Percentiles rank a stretch among this genome's conserved stretches.
These are phyloP conservation scores for Pilaira anomala DNA, from an alignment of 192 early-diverging fungal genomes.

Conservation along the genomic window DNA sequence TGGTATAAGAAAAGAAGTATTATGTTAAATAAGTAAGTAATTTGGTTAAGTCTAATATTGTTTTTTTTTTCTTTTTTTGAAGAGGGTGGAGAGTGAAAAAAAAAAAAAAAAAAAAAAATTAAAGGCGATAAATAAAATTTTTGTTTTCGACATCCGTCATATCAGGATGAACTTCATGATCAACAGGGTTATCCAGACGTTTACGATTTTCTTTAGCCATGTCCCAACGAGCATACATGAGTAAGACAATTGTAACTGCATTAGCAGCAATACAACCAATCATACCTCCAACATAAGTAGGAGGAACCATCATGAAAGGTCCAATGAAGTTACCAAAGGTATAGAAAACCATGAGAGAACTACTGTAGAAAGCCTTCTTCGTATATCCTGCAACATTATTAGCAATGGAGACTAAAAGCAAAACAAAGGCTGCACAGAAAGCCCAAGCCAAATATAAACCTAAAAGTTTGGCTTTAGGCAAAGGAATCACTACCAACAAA, in stretches of 20 bases:
- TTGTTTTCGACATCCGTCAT: slow-evolving; percentile 17
- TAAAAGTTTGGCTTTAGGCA: slow-evolving; percentile 4
- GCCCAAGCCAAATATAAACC: slow-evolving; percentile 17
- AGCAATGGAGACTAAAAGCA: slow-evolving; percentile 14
- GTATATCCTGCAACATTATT: slow-evolving; percentile 29
- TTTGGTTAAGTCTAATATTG: no score
- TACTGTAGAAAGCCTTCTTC: slow-evolving; percentile 25
- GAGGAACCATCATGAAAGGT: slow-evolving; percentile 24
- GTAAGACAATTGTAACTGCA: slow-evolving; percentile 7
- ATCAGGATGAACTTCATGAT: slow-evolving; percentile 5
- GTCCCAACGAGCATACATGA: slow-evolving; percentile 8
- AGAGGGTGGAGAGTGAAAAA: background rate
- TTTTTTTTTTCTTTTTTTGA: no score
- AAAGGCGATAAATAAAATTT: slow-evolving; percentile 17
- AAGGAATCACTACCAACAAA: slow-evolving; percentile 20
- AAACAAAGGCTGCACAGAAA: slow-evolving; percentile 18
- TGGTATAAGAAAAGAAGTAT: no score
- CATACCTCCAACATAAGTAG: slow-evolving; percentile 20
- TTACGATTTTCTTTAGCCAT: slow-evolving; percentile 22
- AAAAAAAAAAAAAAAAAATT: slow-evolving; percentile 2
- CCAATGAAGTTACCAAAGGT: slow-evolving; percentile 25
- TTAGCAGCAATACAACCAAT: slow-evolving; percentile 20
- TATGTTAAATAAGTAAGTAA: no score
- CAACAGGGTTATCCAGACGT: slow-evolving; percentile 8
- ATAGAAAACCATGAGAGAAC: slow-evolving; percentile 17